Evolutionary conservation across 2,329 filamentous ascomycete species (phyloP).

Genomic region (Cladophialophora psammophila): DNA sequence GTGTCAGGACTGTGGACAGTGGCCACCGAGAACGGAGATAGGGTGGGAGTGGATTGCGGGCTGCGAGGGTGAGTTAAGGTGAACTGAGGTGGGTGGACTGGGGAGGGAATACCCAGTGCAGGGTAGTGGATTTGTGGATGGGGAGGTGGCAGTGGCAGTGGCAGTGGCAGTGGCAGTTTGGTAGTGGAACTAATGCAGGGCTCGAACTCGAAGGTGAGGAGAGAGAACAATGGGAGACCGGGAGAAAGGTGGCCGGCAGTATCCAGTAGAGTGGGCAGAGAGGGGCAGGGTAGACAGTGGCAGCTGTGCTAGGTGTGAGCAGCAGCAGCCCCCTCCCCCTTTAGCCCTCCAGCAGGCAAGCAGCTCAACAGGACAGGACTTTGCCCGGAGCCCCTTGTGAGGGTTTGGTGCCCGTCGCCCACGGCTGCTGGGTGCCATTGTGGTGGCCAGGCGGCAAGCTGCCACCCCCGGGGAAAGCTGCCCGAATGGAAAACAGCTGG

Average conservation of each 20-base stretch:
- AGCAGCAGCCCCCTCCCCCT: background rate
- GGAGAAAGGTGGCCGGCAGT: constrained; percentile 22
- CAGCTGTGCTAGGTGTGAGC: background rate
- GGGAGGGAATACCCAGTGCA: too few species aligned
- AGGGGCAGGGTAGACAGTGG: background rate
- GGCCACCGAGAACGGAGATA: constrained; percentile 5
- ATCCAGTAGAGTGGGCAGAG: background rate
- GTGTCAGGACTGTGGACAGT: background rate
- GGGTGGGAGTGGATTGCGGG: constrained; percentile 6
- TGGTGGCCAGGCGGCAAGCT: constrained; percentile 1
- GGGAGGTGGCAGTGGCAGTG: constrained; percentile 10
- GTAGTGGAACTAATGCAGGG: constrained; percentile 17
- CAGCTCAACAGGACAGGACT: constrained; percentile 5
- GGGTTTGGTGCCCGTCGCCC: background rate
- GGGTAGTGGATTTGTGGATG: background rate
- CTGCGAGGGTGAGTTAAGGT: background rate
- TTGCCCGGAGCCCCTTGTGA: constrained; percentile 5
- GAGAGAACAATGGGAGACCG: constrained; percentile 32
- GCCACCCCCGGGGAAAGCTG: constrained; percentile 1
- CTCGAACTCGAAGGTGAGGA: constrained; percentile 15
- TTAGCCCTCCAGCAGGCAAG: background rate
- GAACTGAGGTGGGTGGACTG: background rate
- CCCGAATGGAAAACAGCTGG: constrained; percentile 9
- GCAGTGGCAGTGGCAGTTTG: constrained; percentile 15
- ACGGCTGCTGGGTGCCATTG: background rate